Percentiles rank a stretch among this genome's conserved stretches.
Conservation (phyloP, 2,329 filamentous ascomycete genomes). For the Botrytis squamosa region DNA sequence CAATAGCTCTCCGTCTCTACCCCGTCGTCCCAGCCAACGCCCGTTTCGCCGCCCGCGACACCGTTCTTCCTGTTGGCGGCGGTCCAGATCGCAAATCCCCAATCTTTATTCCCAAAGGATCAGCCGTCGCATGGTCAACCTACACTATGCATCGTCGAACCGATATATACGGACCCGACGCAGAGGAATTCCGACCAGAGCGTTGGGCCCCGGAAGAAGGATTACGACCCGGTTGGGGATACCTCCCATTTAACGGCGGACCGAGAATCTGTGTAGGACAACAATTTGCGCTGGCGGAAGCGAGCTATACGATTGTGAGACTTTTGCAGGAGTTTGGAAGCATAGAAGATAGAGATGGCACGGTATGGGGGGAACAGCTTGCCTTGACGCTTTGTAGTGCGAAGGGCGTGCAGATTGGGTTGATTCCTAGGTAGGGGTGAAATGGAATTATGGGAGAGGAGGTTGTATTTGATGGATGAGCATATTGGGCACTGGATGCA, state of each 20-base stretch:
- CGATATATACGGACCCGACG: constrained; percentile 43
- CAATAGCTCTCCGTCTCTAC: constrained; percentile 49
- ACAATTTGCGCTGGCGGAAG: constrained; percentile 41
- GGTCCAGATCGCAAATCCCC: constrained; percentile 37
- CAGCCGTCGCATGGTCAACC: constrained; percentile 25
- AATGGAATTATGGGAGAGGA: neutral
- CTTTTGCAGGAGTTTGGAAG: constrained; percentile 39
- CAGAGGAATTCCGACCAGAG: constrained; percentile 44
- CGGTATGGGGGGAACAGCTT: constrained; percentile 25
- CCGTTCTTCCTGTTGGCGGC: constrained; percentile 39
- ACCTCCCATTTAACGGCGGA: constrained; percentile 47
- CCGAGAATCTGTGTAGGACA: constrained; percentile 41
- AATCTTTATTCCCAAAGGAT: constrained; percentile 32
- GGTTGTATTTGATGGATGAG: neutral
- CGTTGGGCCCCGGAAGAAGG: constrained; percentile 43
- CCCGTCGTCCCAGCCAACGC: constrained; percentile 54
- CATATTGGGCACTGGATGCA: neutral
- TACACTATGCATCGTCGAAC: constrained; percentile 42
- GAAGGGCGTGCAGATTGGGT: constrained; percentile 27
- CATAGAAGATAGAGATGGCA: constrained; percentile 34
- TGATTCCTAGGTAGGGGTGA: constrained; percentile 41
- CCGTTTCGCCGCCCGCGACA: constrained; percentile 48
- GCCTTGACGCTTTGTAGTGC: constrained; percentile 25
- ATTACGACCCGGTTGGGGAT: constrained; percentile 43
- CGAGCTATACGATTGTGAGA: constrained; percentile 40